Evolutionary conservation across 106 monocot species (phyloP).

Genomic region (Platanthera zijinensis): DNA sequence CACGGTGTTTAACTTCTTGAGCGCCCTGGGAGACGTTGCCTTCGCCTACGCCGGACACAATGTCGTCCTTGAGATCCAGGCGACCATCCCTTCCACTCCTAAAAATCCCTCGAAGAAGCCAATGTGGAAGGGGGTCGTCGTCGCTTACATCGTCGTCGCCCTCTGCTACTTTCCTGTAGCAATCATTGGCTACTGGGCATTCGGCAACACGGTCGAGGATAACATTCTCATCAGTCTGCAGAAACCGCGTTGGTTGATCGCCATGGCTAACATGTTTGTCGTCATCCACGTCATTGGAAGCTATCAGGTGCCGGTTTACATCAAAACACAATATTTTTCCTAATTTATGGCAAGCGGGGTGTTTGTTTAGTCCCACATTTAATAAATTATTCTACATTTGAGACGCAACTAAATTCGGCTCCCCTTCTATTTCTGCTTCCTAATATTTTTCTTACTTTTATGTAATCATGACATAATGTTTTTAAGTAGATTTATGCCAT

Average conservation of each 20-base stretch:
- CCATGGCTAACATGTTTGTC: slow-evolving; percentile 28
- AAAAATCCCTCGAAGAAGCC: slow-evolving; percentile 24
- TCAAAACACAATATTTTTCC: background rate
- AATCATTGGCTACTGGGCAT: slow-evolving; percentile 35
- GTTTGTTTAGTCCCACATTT: too few species aligned
- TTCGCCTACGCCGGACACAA: slow-evolving; percentile 41
- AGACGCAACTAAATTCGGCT: too few species aligned
- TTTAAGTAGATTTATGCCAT: slow-evolving; percentile 28
- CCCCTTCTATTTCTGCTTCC: too few species aligned
- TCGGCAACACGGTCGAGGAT: slow-evolving; percentile 23
- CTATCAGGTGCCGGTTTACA: slow-evolving; percentile 17
- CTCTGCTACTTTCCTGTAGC: slow-evolving; percentile 37
- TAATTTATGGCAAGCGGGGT: too few species aligned
- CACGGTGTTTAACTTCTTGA: slow-evolving; percentile 25
- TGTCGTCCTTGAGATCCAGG: slow-evolving; percentile 36
- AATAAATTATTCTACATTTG: too few species aligned
- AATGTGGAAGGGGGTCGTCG: slow-evolving; percentile 28
- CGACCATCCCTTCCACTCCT: slow-evolving; percentile 35
- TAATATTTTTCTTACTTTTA: too few species aligned
- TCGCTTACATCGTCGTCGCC: slow-evolving; percentile 36
- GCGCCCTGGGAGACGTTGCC: slow-evolving; percentile 28
- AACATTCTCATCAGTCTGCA: slow-evolving; percentile 24
- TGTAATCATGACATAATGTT: background rate
- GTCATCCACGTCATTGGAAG: slow-evolving; percentile 37
- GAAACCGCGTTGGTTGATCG: slow-evolving; percentile 33